phyloP scores from a whole-genome alignment of 805 yeast species.

The Candida patagonica region DNA sequence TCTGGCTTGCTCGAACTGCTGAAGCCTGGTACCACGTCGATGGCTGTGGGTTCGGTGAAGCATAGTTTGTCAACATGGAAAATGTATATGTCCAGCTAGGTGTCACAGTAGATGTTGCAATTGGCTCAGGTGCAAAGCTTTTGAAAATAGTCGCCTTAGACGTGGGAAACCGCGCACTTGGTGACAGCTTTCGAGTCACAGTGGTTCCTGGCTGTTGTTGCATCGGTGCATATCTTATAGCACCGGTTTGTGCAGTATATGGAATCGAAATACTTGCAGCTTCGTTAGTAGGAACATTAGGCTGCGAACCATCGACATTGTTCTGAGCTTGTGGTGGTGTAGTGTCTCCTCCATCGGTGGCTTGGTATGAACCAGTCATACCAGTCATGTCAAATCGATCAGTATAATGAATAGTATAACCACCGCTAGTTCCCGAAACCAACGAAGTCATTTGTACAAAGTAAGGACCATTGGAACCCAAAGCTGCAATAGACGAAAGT shows the following conservation, averaged over 20 bases:
- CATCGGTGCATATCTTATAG: constrained; percentile 82
- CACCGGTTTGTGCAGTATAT: constrained; percentile 72
- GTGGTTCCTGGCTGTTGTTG: constrained; percentile 74
- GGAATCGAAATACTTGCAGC: constrained; percentile 55
- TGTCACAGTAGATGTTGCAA: constrained; percentile 55
- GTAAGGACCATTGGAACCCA: constrained; percentile 57
- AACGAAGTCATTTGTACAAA: constrained; percentile 59
- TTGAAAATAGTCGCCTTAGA: constrained; percentile 56
- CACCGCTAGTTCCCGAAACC: constrained; percentile 27
- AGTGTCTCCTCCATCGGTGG: constrained; percentile 40
- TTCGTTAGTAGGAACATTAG: constrained; percentile 32
- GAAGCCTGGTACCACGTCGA: constrained; percentile 19
- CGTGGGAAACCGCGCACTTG: constrained; percentile 55
- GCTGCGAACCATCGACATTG: constrained; percentile 25
- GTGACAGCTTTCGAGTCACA: constrained; percentile 45
- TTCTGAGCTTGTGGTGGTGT: constrained; percentile 33
- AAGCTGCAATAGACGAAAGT: constrained; percentile 35
- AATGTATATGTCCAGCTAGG: constrained; percentile 76
- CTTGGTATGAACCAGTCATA: constrained; percentile 52
- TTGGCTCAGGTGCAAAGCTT: constrained; percentile 32
- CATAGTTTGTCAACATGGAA: constrained; percentile 56
- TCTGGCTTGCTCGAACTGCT: constrained; percentile 10
- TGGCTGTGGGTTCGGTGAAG: constrained; percentile 36
- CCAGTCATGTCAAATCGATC: constrained; percentile 55
- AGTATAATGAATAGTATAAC: constrained; percentile 56